Evolutionary conservation across 1,139 yeast species (phyloP).

Genomic region (Meyerozyma sp.): DNA sequence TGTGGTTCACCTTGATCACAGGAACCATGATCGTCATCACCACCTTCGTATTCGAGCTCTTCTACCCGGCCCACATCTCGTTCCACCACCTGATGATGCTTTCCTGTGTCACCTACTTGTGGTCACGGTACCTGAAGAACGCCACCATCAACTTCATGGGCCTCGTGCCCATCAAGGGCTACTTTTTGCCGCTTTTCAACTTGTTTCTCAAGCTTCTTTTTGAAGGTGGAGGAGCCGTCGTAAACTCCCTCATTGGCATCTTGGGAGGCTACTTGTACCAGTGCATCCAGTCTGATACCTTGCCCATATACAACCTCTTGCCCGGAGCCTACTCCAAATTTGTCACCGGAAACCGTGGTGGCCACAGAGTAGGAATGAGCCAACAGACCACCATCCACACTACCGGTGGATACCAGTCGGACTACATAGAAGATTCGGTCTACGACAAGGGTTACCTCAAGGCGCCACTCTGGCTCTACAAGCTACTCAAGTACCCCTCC

Average conservation of each 20-base stretch:
- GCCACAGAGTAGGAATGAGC: constrained; percentile 30
- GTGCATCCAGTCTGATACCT: constrained; percentile 52
- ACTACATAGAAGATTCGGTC: constrained; percentile 27
- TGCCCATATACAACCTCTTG: constrained; percentile 38
- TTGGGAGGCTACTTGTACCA: constrained; percentile 54
- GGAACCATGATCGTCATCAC: constrained; percentile 40
- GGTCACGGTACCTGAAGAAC: constrained; percentile 53
- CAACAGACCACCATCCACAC: background rate
- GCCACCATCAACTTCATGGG: constrained; percentile 48
- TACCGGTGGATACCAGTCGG: constrained; percentile 8
- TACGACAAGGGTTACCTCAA: constrained; percentile 41
- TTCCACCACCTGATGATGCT: constrained; percentile 36
- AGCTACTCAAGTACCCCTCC: constrained; percentile 25
- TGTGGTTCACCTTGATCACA: constrained; percentile 47
- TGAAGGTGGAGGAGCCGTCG: constrained; percentile 34
- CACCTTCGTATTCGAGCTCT: constrained; percentile 21
- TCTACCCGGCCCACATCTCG: constrained; percentile 16
- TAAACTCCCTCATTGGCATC: constrained; percentile 44
- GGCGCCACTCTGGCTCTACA: constrained; percentile 37
- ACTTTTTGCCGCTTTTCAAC: constrained; percentile 53
- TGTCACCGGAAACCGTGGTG: constrained; percentile 10
- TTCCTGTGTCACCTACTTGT: constrained; percentile 52
- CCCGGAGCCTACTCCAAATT: constrained; percentile 39
- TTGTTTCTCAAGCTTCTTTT: constrained; percentile 42
- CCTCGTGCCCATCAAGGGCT: constrained; percentile 53